These are phyloP conservation scores for Thermochaetoides dissita DNA, from an alignment of 2,329 filamentous ascomycete genomes.

Conservation along the genomic window DNA sequence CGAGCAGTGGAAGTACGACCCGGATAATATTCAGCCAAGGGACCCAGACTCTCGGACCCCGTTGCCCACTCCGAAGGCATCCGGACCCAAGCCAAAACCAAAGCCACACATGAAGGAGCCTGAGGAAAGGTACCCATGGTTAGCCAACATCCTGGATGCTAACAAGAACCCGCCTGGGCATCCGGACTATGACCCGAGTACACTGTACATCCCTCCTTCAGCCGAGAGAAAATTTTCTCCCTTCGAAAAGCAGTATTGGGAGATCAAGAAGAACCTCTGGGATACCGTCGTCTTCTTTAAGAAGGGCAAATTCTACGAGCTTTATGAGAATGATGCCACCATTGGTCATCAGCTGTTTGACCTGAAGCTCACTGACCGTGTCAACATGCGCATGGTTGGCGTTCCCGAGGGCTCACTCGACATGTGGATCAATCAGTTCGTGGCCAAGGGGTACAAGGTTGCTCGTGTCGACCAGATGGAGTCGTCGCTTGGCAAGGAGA, in stretches of 20 bases:
- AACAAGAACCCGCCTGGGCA: constrained; percentile 66
- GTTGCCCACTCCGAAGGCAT: constrained; percentile 15
- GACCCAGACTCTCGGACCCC: constrained; percentile 13
- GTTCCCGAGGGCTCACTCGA: constrained; percentile 93
- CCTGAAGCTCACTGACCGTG: constrained; percentile 89
- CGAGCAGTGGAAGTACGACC: constrained; percentile 62
- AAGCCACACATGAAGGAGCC: constrained; percentile 75
- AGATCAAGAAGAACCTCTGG: constrained; percentile 96
- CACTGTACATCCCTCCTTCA: constrained; percentile 72
- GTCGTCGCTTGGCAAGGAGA: constrained; percentile 88
- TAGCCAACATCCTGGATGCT: constrained; percentile 72
- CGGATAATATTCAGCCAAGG: constrained; percentile 28
- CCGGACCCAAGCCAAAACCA: constrained; percentile 29
- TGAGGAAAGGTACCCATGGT: constrained; percentile 77
- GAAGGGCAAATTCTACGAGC: constrained; percentile 97
- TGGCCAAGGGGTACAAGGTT: constrained; percentile 95
- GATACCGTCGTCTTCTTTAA: constrained; percentile 99
- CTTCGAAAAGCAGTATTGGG: constrained; percentile 98
- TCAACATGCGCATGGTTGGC: constrained; percentile 99
- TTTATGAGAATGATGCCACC: constrained; percentile 95
- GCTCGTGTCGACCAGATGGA: constrained; percentile 94
- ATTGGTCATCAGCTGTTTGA: constrained; percentile 95
- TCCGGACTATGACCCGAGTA: constrained; percentile 81
- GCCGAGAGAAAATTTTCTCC: constrained; percentile 76
- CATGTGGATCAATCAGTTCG: constrained; percentile 95